phyloP scores from a whole-genome alignment of 2,329 filamentous ascomycete genomes.

The Albifimbria verrucaria region DNA sequence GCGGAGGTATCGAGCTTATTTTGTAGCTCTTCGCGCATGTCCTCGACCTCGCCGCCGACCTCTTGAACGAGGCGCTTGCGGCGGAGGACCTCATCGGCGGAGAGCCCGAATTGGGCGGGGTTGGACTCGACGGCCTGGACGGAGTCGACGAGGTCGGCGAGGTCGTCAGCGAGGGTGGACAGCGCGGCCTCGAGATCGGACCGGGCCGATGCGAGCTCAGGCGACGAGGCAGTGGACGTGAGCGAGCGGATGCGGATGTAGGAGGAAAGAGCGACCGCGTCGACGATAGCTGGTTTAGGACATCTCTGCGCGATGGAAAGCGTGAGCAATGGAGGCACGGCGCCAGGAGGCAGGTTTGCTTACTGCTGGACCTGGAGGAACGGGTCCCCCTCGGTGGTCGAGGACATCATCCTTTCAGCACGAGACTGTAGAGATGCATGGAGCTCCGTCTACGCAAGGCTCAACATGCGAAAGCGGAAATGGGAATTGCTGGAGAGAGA shows the following conservation, averaged over 20 bases:
- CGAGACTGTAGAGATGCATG: conserved; percentile 17
- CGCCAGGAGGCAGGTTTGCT: conserved; percentile 17
- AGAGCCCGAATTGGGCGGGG: conserved; percentile 82
- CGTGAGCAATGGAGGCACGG: conserved; percentile 1
- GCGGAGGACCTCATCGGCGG: conserved; percentile 75
- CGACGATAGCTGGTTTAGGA: conserved; percentile 75
- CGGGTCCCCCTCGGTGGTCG: conserved; percentile 64
- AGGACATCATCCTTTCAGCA: conserved; percentile 59
- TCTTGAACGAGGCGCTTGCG: conserved; percentile 82
- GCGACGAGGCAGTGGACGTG: conserved; percentile 65
- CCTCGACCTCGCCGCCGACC: conserved; percentile 82
- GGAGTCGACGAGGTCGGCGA: conserved; percentile 82
- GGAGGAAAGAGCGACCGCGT: conserved; percentile 85
- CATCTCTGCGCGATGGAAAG: conserved; percentile 60
- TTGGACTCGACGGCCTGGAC: conserved; percentile 85
- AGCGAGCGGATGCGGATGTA: conserved; percentile 95
- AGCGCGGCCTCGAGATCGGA: conserved; percentile 66
- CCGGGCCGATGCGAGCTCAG: conserved; percentile 79
- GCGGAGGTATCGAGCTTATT: conserved; percentile 45
- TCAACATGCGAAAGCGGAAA: not conserved
- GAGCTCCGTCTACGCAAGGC: not conserved
- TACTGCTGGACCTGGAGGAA: conserved; percentile 72
- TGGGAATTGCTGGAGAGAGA: conserved; percentile 1
- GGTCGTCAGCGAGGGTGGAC: conserved; percentile 71
- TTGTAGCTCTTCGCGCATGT: conserved; percentile 80